A percentile compares a stretch with the other conserved stretches of the same genome.
Conservation (phyloP, 1,284 basidiomycete species). For the Moesziomyces sp. region DNA sequence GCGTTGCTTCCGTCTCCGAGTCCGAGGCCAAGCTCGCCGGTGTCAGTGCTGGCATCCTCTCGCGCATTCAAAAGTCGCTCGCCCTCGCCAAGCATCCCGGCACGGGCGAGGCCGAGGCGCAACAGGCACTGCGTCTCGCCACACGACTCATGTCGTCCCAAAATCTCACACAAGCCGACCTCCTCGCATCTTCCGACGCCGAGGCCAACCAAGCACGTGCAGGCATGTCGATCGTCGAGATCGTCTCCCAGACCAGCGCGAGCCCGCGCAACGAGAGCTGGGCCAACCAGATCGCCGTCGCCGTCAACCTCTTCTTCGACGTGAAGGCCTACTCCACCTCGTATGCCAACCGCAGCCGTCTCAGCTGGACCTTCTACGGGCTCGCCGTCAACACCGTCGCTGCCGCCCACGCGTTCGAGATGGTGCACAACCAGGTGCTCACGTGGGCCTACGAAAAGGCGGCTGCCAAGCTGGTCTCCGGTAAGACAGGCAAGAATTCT, state of each 20-base stretch:
- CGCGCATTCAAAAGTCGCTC: conserved; percentile 50
- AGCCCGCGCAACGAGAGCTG: conserved; percentile 43
- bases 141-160: conserved; percentile 48
- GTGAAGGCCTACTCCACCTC: conserved; percentile 47
- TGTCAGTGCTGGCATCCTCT: conserved; percentile 38
- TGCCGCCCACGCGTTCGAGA: conserved; percentile 54
- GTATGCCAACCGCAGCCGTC: conserved; percentile 26
- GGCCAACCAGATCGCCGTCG: conserved; percentile 43
- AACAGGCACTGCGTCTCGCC: conserved; percentile 43
- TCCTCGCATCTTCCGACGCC: conserved; percentile 32
- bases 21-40: conserved; percentile 32
- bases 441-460: conserved; percentile 43
- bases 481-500: conserved; percentile 45
- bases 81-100: conserved; percentile 46
- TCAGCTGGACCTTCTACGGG: conserved; percentile 55
- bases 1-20: conserved; percentile 13
- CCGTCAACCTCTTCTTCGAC: conserved; percentile 48
- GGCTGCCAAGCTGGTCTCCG: conserved; percentile 7
- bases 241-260: conserved; percentile 36
- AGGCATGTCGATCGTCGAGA: conserved; percentile 45
- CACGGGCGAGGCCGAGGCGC: conserved; percentile 49
- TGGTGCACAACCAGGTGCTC: conserved; percentile 54
- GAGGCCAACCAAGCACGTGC: conserved; percentile 30
- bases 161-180: conserved; percentile 52
- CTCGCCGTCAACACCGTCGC: conserved; percentile 53